These are phyloP conservation scores for Sugiyamaella marilandica DNA, from an alignment of 805 yeast species.

Conservation along the genomic window DNA sequence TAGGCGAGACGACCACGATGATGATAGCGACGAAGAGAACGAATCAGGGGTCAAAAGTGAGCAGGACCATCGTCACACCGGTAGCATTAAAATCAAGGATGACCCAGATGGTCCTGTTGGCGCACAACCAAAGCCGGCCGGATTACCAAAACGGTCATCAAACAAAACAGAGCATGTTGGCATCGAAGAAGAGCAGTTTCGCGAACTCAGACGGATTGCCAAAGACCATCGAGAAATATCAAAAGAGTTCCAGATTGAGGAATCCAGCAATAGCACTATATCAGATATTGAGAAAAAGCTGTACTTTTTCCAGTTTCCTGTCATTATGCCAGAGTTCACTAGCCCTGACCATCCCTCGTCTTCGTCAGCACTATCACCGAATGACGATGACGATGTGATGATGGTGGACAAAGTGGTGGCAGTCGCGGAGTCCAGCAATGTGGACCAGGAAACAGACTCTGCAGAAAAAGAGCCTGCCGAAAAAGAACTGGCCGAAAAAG, in stretches of 20 bases:
- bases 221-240: slow-evolving; percentile 18
- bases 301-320: slow-evolving; percentile 47
- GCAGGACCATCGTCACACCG: slow-evolving; percentile 8
- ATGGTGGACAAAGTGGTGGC: slow-evolving; percentile 11
- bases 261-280: slow-evolving; percentile 3
- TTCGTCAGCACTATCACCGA: slow-evolving; percentile 2
- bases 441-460: too few relatives aligned
- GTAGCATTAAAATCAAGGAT: slow-evolving; percentile 5
- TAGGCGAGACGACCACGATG: slow-evolving; percentile 12
- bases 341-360: neutral
- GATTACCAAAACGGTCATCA: neutral
- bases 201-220: slow-evolving; percentile 14
- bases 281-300: slow-evolving; percentile 26
- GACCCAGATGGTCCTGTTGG: slow-evolving; percentile 4
- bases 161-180: slow-evolving; percentile 3
- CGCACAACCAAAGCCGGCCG: neutral
- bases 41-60: slow-evolving; percentile 1
- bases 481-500: neutral
- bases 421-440: neutral
- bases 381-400: slow-evolving; percentile 17
- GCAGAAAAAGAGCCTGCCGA: slow-evolving; percentile 5
- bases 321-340: slow-evolving; percentile 39
- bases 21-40: slow-evolving; percentile 8
- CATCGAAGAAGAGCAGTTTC: slow-evolving; percentile 16
- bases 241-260: slow-evolving; percentile 17